Percentiles rank a stretch among this genome's conserved stretches.
These are phyloP conservation scores for Austroboletus eburneus DNA, from an alignment of 768 basidiomycete genomes.

Conservation along the genomic window DNA sequence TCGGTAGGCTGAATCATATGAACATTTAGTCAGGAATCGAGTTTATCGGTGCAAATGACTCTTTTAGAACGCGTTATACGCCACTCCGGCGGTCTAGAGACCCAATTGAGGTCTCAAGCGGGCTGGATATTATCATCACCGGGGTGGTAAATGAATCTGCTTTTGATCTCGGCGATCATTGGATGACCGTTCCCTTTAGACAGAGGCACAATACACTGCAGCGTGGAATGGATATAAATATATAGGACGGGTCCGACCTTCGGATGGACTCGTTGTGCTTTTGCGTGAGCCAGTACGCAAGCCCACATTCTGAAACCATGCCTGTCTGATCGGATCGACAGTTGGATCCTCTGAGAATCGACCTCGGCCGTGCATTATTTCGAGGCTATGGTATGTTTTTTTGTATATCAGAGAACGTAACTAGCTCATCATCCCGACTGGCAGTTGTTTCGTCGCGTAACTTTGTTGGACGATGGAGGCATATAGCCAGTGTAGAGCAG, in stretches of 20 bases:
- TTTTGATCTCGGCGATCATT: background rate
- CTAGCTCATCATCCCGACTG: slow-evolving; percentile 12
- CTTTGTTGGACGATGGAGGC: slow-evolving; percentile 47
- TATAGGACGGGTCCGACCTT: slow-evolving; percentile 52
- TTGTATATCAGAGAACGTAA: no score
- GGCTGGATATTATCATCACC: slow-evolving; percentile 49
- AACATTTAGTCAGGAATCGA: slow-evolving; percentile 26
- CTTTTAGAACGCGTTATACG: slow-evolving; percentile 38
- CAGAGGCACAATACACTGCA: slow-evolving; percentile 40
- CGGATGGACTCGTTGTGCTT: slow-evolving; percentile 57
- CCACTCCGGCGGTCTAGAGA: slow-evolving; percentile 22
- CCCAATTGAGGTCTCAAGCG: slow-evolving; percentile 11
- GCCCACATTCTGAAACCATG: background rate
- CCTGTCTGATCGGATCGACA: slow-evolving; percentile 8
- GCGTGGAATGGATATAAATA: slow-evolving; percentile 58
- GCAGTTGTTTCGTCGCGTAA: slow-evolving; percentile 50
- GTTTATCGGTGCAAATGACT: slow-evolving; percentile 30
- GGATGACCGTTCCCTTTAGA: slow-evolving; percentile 29
- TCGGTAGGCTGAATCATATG: background rate
- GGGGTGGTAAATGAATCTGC: slow-evolving; percentile 39
- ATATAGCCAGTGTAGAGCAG: slow-evolving; percentile 29
- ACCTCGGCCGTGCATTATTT: slow-evolving; percentile 37
- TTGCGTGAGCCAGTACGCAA: slow-evolving; percentile 47
- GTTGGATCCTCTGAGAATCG: slow-evolving; percentile 24
- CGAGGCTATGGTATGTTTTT: slow-evolving; percentile 43